Percentiles rank a stretch among this genome's conserved stretches.
These are phyloP conservation scores for Ceratobasidium sp. DNA, from an alignment of 1,284 basidiomycete genomes.

Conservation along the genomic window DNA sequence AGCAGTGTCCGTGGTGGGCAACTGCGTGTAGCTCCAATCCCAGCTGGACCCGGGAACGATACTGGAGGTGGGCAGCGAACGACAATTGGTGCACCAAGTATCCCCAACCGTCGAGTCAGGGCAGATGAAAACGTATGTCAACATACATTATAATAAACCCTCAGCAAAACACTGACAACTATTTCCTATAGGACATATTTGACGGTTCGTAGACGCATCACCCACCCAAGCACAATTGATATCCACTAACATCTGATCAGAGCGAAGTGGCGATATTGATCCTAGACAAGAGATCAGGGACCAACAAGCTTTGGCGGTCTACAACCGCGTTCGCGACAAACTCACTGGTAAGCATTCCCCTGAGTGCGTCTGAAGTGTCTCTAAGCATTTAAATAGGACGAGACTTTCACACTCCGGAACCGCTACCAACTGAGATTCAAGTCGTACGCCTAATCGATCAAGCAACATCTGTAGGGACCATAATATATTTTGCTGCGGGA, in stretches of 20 bases:
- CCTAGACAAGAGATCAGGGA: slow-evolving; percentile 83
- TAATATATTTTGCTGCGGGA: too few relatives aligned
- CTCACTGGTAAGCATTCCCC: slow-evolving; percentile 70
- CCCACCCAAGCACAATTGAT: not conserved
- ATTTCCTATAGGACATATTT: slow-evolving; percentile 7
- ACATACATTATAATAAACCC: not conserved
- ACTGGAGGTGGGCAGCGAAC: slow-evolving; percentile 16
- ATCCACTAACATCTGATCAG: slow-evolving; percentile 49
- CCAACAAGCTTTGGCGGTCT: slow-evolving; percentile 85
- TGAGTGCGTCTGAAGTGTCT: not conserved
- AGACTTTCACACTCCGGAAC: slow-evolving; percentile 13
- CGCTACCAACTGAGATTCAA: not conserved
- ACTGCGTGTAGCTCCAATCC: not conserved
- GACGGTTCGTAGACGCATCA: not conserved
- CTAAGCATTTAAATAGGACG: not conserved
- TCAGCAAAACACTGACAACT: not conserved
- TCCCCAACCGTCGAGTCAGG: slow-evolving; percentile 69
- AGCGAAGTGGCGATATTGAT: slow-evolving; percentile 60
- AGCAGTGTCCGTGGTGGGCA: slow-evolving; percentile 10
- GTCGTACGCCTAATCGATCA: slow-evolving; percentile 14
- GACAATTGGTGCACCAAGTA: slow-evolving; percentile 11
- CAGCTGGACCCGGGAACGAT: slow-evolving; percentile 5
- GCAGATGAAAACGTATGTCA: slow-evolving; percentile 50
- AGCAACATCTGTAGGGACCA: slow-evolving; percentile 13
- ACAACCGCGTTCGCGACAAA: slow-evolving; percentile 92